Evolutionary conservation across 148 eudicot species (phyloP), one percentile per base, ranked within the genome.

Genomic region (Beta vulgaris): DNA sequence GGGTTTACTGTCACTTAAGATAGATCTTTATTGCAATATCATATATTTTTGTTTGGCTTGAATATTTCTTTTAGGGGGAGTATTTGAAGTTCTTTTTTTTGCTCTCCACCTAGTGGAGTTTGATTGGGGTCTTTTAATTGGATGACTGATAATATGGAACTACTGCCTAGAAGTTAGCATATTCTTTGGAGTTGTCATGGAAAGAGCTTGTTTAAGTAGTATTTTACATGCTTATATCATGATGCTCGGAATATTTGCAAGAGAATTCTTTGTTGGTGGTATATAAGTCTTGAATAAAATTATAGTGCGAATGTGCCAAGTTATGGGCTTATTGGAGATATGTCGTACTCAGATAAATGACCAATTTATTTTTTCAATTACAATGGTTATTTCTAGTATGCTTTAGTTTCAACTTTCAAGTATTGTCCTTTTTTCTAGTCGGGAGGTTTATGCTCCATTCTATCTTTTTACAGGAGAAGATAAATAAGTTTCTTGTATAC

Each of bases 401-500:
- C 5, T 51, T 49, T n/a, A 28, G 23, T 21, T 16, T 48, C 68
- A 25, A n/a, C n/a, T n/a, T 37, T 3, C 0, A 43, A n/a, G n/a
- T n/a, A n/a, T n/a, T n/a, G n/a, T n/a, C n/a, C n/a, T n/a, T n/a
- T n/a, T n/a, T n/a, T n/a, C n/a, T n/a, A n/a, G n/a, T 1, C 7
- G 37, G 28, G 36, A 11, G 3, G 25, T 66, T 29, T 44, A 69
- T 79, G 53, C 3, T 46, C 55, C 19, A 37, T 40, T 55, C 62
- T 51, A 55, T 69, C 11, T 76, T 73, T 13, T 43, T 85, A 77
- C 84, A 94, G 98, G 89, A 89, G 74, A 95, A 85, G 82, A 90
- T 95, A 32, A 80, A 84, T 51, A 91, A 82, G 85, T 95, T 95
- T 78, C 90, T 95, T 69, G 77, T 78, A 14, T 81, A 85, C 62